Conservation (phyloP, 2,329 filamentous ascomycete species). For the Epicoccum nigrum region DNA sequence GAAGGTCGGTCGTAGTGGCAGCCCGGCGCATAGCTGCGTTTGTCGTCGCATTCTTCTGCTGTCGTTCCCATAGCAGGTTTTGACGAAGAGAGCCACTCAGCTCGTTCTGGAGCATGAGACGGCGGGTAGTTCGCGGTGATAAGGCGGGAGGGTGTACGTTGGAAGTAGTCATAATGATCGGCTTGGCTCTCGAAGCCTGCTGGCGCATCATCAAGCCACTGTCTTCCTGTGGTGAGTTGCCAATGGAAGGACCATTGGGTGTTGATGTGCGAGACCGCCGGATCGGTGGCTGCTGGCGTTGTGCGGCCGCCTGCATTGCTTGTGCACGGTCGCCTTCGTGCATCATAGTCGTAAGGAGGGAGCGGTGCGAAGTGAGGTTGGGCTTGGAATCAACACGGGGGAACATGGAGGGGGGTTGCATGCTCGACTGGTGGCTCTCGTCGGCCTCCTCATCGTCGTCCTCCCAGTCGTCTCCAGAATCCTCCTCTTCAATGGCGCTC, state of each 20-base stretch:
- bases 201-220: conserved; percentile 64
- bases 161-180: conserved; percentile 76
- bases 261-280: conserved; percentile 68
- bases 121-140: conserved; percentile 87
- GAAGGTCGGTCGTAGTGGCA: conserved; percentile 75
- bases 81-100: conserved; percentile 90
- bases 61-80: conserved; percentile 91
- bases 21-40: conserved; percentile 72
- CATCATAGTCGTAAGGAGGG: conserved; percentile 87
- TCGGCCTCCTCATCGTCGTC: conserved; percentile 73
- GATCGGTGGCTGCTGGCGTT: conserved; percentile 61
- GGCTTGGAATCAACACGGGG: conserved; percentile 87
- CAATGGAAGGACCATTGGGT: conserved; percentile 71
- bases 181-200: conserved; percentile 72
- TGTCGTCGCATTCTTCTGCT: conserved; percentile 88
- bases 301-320: conserved; percentile 71
- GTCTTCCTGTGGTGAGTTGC: conserved; percentile 60
- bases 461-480: conserved; percentile 55
- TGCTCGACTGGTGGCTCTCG: conserved; percentile 81
- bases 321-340: conserved; percentile 76
- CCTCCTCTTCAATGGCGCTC: conserved; percentile 68
- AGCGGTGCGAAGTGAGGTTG: conserved; percentile 83
- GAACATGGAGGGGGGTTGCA: conserved; percentile 82
- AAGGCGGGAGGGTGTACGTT: conserved; percentile 75
- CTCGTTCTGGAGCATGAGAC: conserved; percentile 95